Evolutionary conservation across 202 grass and related monocot species (phyloP), one percentile per base, ranked within the genome.

Genomic region (Panicum virgatum): DNA sequence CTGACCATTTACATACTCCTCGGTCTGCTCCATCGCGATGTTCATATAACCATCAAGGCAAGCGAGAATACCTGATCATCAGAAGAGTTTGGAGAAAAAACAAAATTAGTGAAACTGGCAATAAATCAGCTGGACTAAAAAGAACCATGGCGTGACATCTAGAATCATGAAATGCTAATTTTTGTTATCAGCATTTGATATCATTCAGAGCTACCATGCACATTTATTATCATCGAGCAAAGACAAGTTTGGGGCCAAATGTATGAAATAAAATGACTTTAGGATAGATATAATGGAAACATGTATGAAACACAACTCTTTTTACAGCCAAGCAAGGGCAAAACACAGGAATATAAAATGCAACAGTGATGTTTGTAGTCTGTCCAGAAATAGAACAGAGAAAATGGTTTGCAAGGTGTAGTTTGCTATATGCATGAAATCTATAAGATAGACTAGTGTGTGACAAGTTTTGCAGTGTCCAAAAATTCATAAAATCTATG

Each of bases 11-110:
- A 91, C 87, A 0, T 93, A 96, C 76, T 97, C 94, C 68, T 94
- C 92, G 0, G 92, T 94, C 63, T 97, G 94, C 75, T 97, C 94
- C 94, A 97, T 97, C 1, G 94, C 94, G 38, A 97, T 94, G 70
- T 97, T 94, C 94, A 97, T 97, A 37, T 97, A 97, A 19, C 92
- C 90, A 51, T 94, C 94, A 69, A 97, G 81, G 79, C 92, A 94
- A 47, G 94, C 94, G 60, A 97, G 67, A 59, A 94, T 97, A 88
- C 94, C 94, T 94, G 44, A 34, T 88, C 37, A 70, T 25, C 54
- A 66, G 5, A 45, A 78, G 7, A 15, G 6, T 50, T 70, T 29
- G 22, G n/a, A 20, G 30, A 62, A 23, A n/a, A 34, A 26, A 62
- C 9, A 57, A 70, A 37, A 48, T 51, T 57, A 27, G 5, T 59